These are phyloP conservation scores for Apiotrichum akiyoshidainum DNA, from an alignment of 1,284 basidiomycete genomes.

Conservation along the genomic window DNA sequence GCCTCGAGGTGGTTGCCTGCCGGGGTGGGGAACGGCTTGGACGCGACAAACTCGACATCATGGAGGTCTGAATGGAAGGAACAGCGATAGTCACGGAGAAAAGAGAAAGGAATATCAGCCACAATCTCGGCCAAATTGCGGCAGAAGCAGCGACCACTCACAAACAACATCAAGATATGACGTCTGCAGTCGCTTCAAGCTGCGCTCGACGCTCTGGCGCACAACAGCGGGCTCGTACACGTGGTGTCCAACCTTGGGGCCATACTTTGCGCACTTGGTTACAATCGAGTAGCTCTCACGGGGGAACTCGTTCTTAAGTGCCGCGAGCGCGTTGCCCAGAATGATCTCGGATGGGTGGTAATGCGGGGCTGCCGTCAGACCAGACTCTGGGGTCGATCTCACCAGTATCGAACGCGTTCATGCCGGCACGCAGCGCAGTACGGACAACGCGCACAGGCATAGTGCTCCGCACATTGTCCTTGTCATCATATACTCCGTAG, in stretches of 20 bases:
- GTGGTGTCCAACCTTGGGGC: slow-evolving; percentile 60
- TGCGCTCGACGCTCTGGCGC: slow-evolving; percentile 66
- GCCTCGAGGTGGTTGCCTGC: slow-evolving; percentile 56
- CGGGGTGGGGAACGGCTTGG: slow-evolving; percentile 53
- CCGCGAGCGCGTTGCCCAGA: slow-evolving; percentile 69
- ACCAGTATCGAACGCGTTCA: slow-evolving; percentile 82
- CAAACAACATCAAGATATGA: slow-evolving; percentile 78
- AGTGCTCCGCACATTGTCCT: slow-evolving; percentile 60
- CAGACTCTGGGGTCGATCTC: slow-evolving; percentile 7
- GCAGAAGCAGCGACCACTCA: slow-evolving; percentile 28
- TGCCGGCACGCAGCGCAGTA: slow-evolving; percentile 78
- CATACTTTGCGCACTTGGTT: slow-evolving; percentile 93
- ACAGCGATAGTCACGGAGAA: no score
- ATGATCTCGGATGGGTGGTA: slow-evolving; percentile 90
- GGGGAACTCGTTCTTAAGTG: slow-evolving; percentile 68
- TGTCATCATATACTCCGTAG: slow-evolving; percentile 63
- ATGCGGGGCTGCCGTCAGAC: slow-evolving; percentile 54
- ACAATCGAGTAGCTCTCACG: slow-evolving; percentile 75
- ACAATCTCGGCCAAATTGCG: neutral
- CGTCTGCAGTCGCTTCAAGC: slow-evolving; percentile 71
- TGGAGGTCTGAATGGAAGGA: slow-evolving; percentile 61
- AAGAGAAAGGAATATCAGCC: neutral
- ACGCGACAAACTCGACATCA: slow-evolving; percentile 83
- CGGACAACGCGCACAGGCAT: slow-evolving; percentile 69
- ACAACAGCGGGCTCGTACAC: slow-evolving; percentile 71